These are phyloP conservation scores for Chlorella sorokiniana DNA, from an alignment of 139 green algal species.

Conservation along the genomic window DNA sequence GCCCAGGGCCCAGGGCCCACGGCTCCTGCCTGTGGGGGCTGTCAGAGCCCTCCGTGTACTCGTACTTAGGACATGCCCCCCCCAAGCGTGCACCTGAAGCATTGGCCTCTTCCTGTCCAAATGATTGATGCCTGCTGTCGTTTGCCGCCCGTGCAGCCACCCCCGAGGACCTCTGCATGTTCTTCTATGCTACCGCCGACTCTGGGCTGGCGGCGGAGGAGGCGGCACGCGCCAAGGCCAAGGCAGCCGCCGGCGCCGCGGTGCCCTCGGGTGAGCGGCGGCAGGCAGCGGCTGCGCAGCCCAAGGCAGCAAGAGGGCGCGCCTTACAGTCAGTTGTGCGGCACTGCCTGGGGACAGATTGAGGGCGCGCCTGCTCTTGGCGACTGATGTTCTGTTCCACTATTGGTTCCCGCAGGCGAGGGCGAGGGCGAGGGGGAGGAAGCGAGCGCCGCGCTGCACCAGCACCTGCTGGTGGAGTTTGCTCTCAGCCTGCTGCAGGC, in stretches of 20 bases:
- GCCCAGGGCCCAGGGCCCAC: no score
- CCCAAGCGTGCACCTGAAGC: neutral
- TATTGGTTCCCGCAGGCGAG: neutral
- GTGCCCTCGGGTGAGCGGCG: neutral
- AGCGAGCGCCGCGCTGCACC: constrained; percentile 55
- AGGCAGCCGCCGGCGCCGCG: constrained; percentile 28
- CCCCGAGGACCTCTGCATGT: constrained; percentile 62
- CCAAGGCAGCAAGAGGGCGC: no score
- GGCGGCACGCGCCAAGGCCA: neutral
- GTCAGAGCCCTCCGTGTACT: no score
- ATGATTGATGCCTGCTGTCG: neutral
- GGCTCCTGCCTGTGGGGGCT: no score
- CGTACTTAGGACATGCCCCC: no score
- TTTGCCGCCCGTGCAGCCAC: constrained; percentile 30
- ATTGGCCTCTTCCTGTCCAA: neutral
- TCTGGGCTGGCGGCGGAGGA: constrained; percentile 44
- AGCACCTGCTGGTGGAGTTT: constrained; percentile 83
- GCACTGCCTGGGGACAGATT: no score
- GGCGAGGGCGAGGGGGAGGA: neutral
- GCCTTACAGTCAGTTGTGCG: no score
- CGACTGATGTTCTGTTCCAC: neutral
- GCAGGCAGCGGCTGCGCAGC: neutral
- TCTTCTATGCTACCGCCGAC: constrained; percentile 52
- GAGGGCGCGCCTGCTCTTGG: no score
- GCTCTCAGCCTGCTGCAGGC: constrained; percentile 74